phyloP scores from a whole-genome alignment of 1,139 yeast species.

The Candida neerlandica region DNA sequence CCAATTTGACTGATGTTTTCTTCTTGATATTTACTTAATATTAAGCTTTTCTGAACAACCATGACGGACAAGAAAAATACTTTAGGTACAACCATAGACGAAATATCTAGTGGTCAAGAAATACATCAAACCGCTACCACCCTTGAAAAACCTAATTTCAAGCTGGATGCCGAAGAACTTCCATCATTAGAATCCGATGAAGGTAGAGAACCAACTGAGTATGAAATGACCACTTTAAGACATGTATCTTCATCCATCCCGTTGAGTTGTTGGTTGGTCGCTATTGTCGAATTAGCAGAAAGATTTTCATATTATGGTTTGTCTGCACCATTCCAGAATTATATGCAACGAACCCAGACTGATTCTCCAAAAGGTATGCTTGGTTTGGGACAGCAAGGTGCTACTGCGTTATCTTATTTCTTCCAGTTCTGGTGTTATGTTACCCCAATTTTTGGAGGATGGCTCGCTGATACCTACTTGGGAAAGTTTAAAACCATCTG shows the following conservation, averaged over 20 bases:
- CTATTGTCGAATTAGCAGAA: constrained; percentile 77
- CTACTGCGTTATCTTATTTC: constrained; percentile 73
- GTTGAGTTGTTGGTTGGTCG: constrained; percentile 64
- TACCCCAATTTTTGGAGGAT: constrained; percentile 77
- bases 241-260: constrained; percentile 45
- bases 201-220: constrained; percentile 36
- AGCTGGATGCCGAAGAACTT: constrained; percentile 2
- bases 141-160: background rate
- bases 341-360: constrained; percentile 57
- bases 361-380: constrained; percentile 61
- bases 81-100: background rate
- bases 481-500: constrained; percentile 74
- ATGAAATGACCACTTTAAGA: constrained; percentile 40
- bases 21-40: background rate
- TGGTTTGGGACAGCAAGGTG: constrained; percentile 60
- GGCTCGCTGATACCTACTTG: constrained; percentile 70
- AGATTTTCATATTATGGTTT: constrained; percentile 83
- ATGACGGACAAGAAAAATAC: background rate
- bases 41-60: background rate
- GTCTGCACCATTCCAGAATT: constrained; percentile 73
- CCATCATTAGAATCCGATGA: constrained; percentile 17
- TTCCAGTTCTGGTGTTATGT: constrained; percentile 83
- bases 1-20: background rate
- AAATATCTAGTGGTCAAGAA: background rate
- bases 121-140: background rate